Evolutionary conservation across 352 stramenopile genomes (phyloP).

Genomic region (Phytophthora quininea): DNA sequence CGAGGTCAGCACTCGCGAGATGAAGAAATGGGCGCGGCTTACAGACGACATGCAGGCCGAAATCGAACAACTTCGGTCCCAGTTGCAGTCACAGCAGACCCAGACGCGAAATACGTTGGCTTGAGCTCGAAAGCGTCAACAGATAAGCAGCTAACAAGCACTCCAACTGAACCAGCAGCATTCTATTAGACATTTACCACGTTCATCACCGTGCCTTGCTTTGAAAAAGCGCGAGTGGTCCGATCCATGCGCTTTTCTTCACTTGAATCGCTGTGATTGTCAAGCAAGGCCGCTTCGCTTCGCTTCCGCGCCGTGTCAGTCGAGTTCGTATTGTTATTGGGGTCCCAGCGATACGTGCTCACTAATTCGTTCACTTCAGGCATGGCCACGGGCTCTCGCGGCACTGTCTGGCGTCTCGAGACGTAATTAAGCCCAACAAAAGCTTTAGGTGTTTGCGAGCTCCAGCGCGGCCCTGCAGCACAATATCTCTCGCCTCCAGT

Average conservation of each 20-base stretch:
- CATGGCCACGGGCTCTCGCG: background rate
- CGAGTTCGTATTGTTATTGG: background rate
- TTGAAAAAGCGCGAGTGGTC: background rate
- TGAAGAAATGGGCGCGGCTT: slow-evolving; percentile 83
- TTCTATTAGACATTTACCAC: background rate
- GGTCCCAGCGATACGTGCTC: slow-evolving; percentile 11
- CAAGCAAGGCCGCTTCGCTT: background rate
- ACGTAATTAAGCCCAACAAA: slow-evolving; percentile 19
- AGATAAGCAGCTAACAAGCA: background rate
- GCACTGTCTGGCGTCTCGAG: slow-evolving; percentile 11
- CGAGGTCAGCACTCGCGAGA: slow-evolving; percentile 74
- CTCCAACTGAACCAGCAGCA: background rate
- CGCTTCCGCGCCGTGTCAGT: background rate
- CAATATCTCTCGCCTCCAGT: slow-evolving; percentile 62
- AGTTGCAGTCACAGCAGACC: slow-evolving; percentile 22
- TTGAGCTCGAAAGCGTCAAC: background rate
- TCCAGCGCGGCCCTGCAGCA: slow-evolving; percentile 34
- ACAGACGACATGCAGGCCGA: slow-evolving; percentile 86
- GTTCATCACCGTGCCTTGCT: background rate
- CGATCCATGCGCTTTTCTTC: background rate
- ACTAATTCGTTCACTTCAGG: slow-evolving; percentile 14
- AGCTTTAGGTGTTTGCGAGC: slow-evolving; percentile 41
- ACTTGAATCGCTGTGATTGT: background rate
- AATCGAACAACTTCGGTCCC: slow-evolving; percentile 64
- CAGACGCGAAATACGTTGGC: slow-evolving; percentile 4